Base-by-base conservation (phyloP, 1,139 yeast genomes). In the Wickerhamomyces sp. region DNA sequence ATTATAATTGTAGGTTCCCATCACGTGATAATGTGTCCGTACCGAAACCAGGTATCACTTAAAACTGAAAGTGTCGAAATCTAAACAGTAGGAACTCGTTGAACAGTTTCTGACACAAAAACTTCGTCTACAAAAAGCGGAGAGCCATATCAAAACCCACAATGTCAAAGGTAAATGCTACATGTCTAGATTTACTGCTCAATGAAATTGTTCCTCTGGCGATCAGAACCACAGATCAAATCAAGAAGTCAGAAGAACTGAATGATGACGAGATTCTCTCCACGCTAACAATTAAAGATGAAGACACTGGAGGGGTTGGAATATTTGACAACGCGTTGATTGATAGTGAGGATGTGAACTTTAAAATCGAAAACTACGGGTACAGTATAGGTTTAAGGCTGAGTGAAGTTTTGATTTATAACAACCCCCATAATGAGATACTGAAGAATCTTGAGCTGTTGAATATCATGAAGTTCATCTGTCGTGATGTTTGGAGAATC, bases 401-500 rank as follows among this genome's bases (percentile, higher is more conserved):
- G 22, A 75, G 87, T 2, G 94, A 88, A 51, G 61, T 83, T 24
- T 62, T 87, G 39, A 72, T 88, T 28, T 82, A 78, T 49, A 71
- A 72, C 42, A 72, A 64, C 43, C 68, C 71, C 33, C 67, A 71
- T 31, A 62, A 62, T 35, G 58, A 56, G 40, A 59, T 60, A 20
- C 47, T 66, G 39, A 70, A 70, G 43, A 63, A 75, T 36, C 59
- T 70, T 48, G 91, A 84, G 42, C 68, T 82, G 16, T 59, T 89
- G 31, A 91, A 86, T 46, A 74, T 88, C 33, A 85, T 89, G 88
- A 89, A 89, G 60, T 88, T 87, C 53, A 75, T 89, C 2, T 88
- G 97, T 58, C 74, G 95, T 33, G 96, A 91, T 49, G 82, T 89
- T 24, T 89, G 97, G 97, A 77, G 75, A 49, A 62, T 72, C 34